Evolutionary conservation across 768 basidiomycete species (phyloP), one percentile per base, ranked within the genome.

Genomic region (Lactarius indigo): DNA sequence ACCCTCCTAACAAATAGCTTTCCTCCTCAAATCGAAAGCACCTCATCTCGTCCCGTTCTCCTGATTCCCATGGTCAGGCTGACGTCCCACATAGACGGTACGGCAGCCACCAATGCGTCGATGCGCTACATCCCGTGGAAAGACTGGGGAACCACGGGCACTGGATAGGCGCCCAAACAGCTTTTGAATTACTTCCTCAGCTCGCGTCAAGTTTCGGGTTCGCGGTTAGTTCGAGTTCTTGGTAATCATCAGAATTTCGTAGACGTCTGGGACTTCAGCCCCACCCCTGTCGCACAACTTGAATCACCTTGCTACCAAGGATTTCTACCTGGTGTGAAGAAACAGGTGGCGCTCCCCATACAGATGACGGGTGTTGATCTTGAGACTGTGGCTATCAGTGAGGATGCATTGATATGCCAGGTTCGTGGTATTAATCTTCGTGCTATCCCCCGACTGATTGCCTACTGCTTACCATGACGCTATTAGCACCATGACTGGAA

Each of bases 341-440:
- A 18, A 20, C 42, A 61, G 13, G 59, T 39, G 5, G 54, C 7
- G 15, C 59, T 50, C 55, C 64, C 55, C 12, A n/a, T 17, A 15
- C 20, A 31, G 26, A 65, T 56, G 28, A 30, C 2, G 33, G 54
- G 39, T 35, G 15, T 5, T 8, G 52, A 44, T 12, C 41, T 23
- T n/a, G 54, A 35, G 2, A 35, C 35, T 10, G 35, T 41, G 23
- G 59, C 54, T 1, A 47, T 65, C 35, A 61, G 52, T 9, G 64
- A 65, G 20, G 64, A 65, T 31, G 64, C 33, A 26, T 50, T 65
- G n/a, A 47, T 65, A 35, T 44, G 26, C 42, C 54, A 61, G 55
- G 64, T 31, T 5, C 44, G 59, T 61, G 18, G 41, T 15, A 39
- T 39, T 13, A 39, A 35, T 50, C 44, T 7, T 31, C 37, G 13